These are phyloP conservation scores for Talaromyces albobiverticillius DNA, from an alignment of 2,329 filamentous ascomycete species.

Conservation along the genomic window DNA sequence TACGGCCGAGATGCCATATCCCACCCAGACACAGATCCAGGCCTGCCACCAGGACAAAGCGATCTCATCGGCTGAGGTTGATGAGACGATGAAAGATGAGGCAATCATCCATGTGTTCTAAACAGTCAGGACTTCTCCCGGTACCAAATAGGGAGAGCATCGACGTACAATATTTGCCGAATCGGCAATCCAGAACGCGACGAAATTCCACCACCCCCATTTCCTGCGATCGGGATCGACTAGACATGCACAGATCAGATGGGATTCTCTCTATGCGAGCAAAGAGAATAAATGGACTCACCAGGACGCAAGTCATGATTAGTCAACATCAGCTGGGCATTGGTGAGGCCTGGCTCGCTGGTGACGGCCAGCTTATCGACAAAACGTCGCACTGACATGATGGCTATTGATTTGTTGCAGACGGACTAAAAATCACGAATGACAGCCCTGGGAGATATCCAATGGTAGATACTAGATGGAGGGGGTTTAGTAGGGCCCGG, in stretches of 20 bases:
- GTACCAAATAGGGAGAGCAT: background rate
- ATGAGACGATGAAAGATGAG: conserved; percentile 72
- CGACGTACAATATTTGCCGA: conserved; percentile 69
- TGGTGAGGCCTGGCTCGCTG: conserved; percentile 72
- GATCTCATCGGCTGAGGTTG: conserved; percentile 29
- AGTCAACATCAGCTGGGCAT: conserved; percentile 78
- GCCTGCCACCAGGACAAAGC: conserved; percentile 84
- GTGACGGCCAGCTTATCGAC: conserved; percentile 66
- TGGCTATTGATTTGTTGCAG: too few relatives aligned
- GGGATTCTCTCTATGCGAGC: background rate
- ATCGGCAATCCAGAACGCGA: conserved; percentile 83
- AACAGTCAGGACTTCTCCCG: conserved; percentile 12
- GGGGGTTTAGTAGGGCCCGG: too few relatives aligned
- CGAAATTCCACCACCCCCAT: conserved; percentile 86
- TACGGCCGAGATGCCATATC: conserved; percentile 71
- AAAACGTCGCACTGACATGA: conserved; percentile 18
- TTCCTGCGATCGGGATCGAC: conserved; percentile 76
- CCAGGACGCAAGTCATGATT: conserved; percentile 75
- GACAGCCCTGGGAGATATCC: too few relatives aligned
- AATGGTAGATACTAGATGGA: too few relatives aligned
- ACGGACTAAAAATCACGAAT: too few relatives aligned
- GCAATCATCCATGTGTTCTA: conserved; percentile 92
- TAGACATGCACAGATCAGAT: conserved; percentile 31
- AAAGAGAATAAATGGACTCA: conserved; percentile 22
- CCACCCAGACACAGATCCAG: conserved; percentile 83